Conservation (phyloP, 2,329 filamentous ascomycete genomes). For the Neocatenulostroma microsporum region DNA sequence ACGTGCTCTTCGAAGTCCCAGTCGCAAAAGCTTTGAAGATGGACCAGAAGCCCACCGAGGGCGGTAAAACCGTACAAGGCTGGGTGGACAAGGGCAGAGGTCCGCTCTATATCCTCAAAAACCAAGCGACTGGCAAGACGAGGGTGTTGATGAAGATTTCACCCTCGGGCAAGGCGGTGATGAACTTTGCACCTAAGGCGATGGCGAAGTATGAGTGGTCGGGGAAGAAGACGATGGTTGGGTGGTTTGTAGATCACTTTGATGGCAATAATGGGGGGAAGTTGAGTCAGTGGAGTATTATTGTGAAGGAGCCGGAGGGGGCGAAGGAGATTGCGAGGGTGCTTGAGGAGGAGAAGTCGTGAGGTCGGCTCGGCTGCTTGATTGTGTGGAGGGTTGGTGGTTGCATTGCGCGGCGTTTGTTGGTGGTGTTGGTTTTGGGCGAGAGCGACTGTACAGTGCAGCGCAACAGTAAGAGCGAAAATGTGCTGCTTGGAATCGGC, state of each 20-base stretch:
- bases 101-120: slow-evolving; percentile 61
- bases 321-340: slow-evolving; percentile 43
- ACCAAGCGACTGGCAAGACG: slow-evolving; percentile 61
- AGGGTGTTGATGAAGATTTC: slow-evolving; percentile 68
- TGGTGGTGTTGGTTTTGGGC: neutral
- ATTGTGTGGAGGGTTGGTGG: neutral
- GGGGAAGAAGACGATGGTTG: slow-evolving; percentile 40
- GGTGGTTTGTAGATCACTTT: slow-evolving; percentile 18
- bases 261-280: slow-evolving; percentile 37
- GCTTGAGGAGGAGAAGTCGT: slow-evolving; percentile 41
- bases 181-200: slow-evolving; percentile 61
- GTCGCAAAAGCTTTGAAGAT: slow-evolving; percentile 60
- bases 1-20: slow-evolving; percentile 60
- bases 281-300: slow-evolving; percentile 63
- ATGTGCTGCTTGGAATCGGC: neutral
- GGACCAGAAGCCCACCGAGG: slow-evolving; percentile 40
- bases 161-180: slow-evolving; percentile 62
- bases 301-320: slow-evolving; percentile 53
- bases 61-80: slow-evolving; percentile 46
- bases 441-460: neutral
- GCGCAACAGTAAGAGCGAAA: neutral
- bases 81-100: slow-evolving; percentile 68
- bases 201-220: slow-evolving; percentile 55
- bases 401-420: slow-evolving; percentile 8
- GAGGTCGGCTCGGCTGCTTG: neutral